These are phyloP conservation scores for Hypoxylon sp. DNA, from an alignment of 2,329 filamentous ascomycete species.

Conservation along the genomic window DNA sequence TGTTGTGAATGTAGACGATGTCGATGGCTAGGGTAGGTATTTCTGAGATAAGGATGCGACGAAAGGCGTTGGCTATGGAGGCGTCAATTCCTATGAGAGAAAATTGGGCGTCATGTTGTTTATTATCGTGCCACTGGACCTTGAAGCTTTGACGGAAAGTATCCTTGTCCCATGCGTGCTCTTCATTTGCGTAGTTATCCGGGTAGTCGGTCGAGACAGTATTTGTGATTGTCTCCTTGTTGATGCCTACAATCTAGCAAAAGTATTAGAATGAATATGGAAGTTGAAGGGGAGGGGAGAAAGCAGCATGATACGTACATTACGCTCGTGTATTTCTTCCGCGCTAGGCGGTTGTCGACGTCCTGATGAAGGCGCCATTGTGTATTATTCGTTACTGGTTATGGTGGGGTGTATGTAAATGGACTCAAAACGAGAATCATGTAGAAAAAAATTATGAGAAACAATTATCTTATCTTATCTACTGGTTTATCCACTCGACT, in stretches of 20 bases:
- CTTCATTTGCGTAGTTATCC: slow-evolving; percentile 88
- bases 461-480: slow-evolving; percentile 44
- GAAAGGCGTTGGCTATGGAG: slow-evolving; percentile 95
- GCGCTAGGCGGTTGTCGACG: slow-evolving; percentile 40
- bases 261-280: slow-evolving; percentile 31
- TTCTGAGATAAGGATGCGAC: slow-evolving; percentile 93
- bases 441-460: slow-evolving; percentile 43
- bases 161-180: slow-evolving; percentile 81
- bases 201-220: slow-evolving; percentile 92
- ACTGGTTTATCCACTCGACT: slow-evolving; percentile 19
- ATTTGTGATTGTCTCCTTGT: slow-evolving; percentile 90
- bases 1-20: slow-evolving; percentile 92
- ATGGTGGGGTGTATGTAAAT: slow-evolving; percentile 47
- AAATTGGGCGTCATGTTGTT: slow-evolving; percentile 82
- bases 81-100: slow-evolving; percentile 93
- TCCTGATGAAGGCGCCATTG: slow-evolving; percentile 50
- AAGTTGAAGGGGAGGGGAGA: not conserved
- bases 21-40: slow-evolving; percentile 95
- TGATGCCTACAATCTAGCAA: slow-evolving; percentile 82
- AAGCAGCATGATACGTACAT: slow-evolving; percentile 41
- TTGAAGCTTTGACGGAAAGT: slow-evolving; percentile 77
- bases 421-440: slow-evolving; percentile 20
- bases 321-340: slow-evolving; percentile 47
- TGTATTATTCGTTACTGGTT: slow-evolving; percentile 37
- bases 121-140: slow-evolving; percentile 87